These are phyloP conservation scores for Serendipita sp. DNA, from an alignment of 768 basidiomycete genomes.

Conservation along the genomic window DNA sequence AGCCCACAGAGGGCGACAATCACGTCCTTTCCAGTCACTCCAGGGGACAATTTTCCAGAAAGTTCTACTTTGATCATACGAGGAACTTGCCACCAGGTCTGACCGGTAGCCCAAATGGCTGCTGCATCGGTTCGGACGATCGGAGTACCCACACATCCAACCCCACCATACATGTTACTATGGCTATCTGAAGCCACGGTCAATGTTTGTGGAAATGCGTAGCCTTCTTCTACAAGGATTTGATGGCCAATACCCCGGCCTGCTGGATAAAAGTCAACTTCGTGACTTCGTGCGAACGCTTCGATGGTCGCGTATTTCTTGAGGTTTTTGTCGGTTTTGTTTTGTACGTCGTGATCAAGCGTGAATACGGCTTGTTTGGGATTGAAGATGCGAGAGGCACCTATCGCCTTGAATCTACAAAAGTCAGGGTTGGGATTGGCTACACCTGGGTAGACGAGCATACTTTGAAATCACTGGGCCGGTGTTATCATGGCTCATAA, in stretches of 20 bases:
- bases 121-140: slow-evolving; percentile 93
- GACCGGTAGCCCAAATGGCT: slow-evolving; percentile 93
- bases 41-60: slow-evolving; percentile 60
- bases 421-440: background rate
- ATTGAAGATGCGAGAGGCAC: slow-evolving; percentile 68
- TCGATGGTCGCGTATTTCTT: slow-evolving; percentile 87
- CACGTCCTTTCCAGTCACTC: slow-evolving; percentile 95
- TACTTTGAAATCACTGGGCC: slow-evolving; percentile 96
- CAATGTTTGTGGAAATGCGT: slow-evolving; percentile 88
- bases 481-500: slow-evolving; percentile 97
- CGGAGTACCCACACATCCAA: slow-evolving; percentile 92
- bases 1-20: slow-evolving; percentile 92
- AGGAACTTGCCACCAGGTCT: slow-evolving; percentile 99
- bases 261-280: slow-evolving; percentile 90
- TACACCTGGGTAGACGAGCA: background rate
- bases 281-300: slow-evolving; percentile 68
- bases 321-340: slow-evolving; percentile 78
- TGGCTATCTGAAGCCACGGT: slow-evolving; percentile 95
- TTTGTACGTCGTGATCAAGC: slow-evolving; percentile 96
- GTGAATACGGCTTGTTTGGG: slow-evolving; percentile 85
- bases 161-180: slow-evolving; percentile 98
- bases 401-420: slow-evolving; percentile 81
- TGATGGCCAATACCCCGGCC: slow-evolving; percentile 98
- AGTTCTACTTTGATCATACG: slow-evolving; percentile 92
- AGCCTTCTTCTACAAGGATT: slow-evolving; percentile 93